These are phyloP conservation scores for Chenopodium album DNA, from an alignment of 148 eudicot species.

Conservation along the genomic window DNA sequence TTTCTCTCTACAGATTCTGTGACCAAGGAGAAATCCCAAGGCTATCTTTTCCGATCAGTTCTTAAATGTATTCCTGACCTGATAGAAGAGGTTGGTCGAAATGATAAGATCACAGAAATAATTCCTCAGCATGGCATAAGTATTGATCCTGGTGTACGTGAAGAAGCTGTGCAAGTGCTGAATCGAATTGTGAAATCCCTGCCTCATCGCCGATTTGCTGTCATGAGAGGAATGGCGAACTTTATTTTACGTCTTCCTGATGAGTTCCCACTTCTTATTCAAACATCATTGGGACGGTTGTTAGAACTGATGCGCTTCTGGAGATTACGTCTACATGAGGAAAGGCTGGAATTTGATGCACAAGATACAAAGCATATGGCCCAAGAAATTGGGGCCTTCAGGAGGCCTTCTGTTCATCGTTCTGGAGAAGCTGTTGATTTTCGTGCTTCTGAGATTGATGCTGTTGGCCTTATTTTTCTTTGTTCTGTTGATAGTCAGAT, in stretches of 20 bases:
- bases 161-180: conserved; percentile 97
- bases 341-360: conserved; percentile 60
- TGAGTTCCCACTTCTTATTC: conserved; percentile 97
- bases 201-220: conserved; percentile 99
- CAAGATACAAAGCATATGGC: conserved; percentile 54
- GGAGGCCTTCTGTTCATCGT: conserved; percentile 78
- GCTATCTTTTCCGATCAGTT: conserved; percentile 91
- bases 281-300: conserved; percentile 87
- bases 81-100: conserved; percentile 97
- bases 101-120: conserved; percentile 95
- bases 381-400: conserved; percentile 59
- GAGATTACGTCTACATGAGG: conserved; percentile 86
- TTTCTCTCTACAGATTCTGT: conserved; percentile 65
- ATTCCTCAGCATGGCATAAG: conserved; percentile 99
- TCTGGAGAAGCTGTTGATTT: conserved; percentile 85
- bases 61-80: conserved; percentile 97
- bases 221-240: conserved; percentile 97
- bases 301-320: conserved; percentile 95
- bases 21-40: conserved; percentile 92
- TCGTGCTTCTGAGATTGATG: conserved; percentile 96
- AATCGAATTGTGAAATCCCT: conserved; percentile 89
- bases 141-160: conserved; percentile 98
- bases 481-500: conserved; percentile 98
- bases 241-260: conserved; percentile 93
- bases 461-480: conserved; percentile 95